Base-by-base conservation (phyloP, 2,329 filamentous ascomycete genomes). In the Neopestalotiopsis rosae region DNA sequence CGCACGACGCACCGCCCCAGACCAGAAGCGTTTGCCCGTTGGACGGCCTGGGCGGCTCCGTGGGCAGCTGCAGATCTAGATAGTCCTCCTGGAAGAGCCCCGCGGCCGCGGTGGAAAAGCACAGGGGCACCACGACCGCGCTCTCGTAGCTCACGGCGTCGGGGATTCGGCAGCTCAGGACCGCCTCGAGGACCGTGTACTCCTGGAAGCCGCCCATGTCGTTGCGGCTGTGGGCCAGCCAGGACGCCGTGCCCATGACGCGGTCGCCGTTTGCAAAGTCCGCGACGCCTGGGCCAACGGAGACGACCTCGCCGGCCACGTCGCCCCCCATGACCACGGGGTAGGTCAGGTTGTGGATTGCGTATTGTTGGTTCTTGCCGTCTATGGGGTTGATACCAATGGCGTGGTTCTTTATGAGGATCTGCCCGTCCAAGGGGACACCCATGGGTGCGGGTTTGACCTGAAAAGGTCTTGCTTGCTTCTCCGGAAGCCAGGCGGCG, bases 1-100 rank as follows among this genome's bases (percentile, higher is more conserved):
- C 83, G 61, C 78, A 80, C 9, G 81, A 80, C 2, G 84, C 81
- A 3, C 84, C 87, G 52, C 71, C 74, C 73, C 73, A 75, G 28
- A 76, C 70, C 7, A 75, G 69, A n/a, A 76, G 38, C 3, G 70
- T 72, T 56, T 82, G 77, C 17, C 76, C 76, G 5, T 71, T 76
- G 2, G 71, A 20, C 49, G 77, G 73, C 45, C 56, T 68, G 10
- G 69, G 56, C 7, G 69, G 70, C 14, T 72, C 67, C 3, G 70
- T 68, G 17, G 78, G 78, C 13, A 73, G 70, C 32, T 74, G 64
- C 1, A 80, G 67, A 70, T 71, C 70, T 4, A 72, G 71, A 56
- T 70, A 64, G 14, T 70, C 70, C 2, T 71, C 65, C 42, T 76
- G 71, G 66, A 78, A 81, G n/a, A 77, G 73, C 7, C 65, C 76